Conservation (phyloP, 2,329 filamentous ascomycete species). For the Clonostachys sp. region DNA sequence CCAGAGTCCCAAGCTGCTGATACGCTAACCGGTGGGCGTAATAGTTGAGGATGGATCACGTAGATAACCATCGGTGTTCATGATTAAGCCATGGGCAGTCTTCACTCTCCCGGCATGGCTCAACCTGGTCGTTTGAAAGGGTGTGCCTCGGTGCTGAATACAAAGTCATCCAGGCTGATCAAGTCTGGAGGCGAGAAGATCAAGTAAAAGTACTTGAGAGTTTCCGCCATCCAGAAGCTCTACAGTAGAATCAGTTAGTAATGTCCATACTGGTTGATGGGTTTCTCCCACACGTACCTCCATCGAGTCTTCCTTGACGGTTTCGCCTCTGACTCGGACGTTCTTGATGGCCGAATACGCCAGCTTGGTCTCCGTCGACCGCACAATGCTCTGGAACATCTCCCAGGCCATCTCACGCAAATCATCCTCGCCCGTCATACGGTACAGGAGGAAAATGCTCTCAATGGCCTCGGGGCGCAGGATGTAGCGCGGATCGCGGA, state of each 20-base stretch:
- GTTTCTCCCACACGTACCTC: constrained; percentile 28
- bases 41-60: too few species aligned
- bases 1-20: too few species aligned
- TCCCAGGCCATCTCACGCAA: constrained; percentile 69
- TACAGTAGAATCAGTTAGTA: constrained; percentile 22
- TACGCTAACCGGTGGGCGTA: too few species aligned
- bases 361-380: constrained; percentile 54
- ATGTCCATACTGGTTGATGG: constrained; percentile 5
- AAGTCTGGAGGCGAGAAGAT: constrained; percentile 62
- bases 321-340: constrained; percentile 30
- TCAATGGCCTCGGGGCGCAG: constrained; percentile 75
- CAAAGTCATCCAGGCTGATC: constrained; percentile 64
- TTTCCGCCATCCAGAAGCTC: constrained; percentile 70
- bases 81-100: not conserved
- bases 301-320: constrained; percentile 53
- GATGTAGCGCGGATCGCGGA: constrained; percentile 56
- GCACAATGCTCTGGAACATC: constrained; percentile 65
- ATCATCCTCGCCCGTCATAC: constrained; percentile 61
- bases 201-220: constrained; percentile 71
- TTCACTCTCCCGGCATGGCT: not conserved
- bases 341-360: constrained; percentile 65
- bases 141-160: constrained; percentile 54
- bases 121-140: constrained; percentile 24
- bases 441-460: constrained; percentile 74
- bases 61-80: too few species aligned